phyloP scores from a whole-genome alignment of 2,329 filamentous ascomycete genomes.

The Fusarium graminum region DNA sequence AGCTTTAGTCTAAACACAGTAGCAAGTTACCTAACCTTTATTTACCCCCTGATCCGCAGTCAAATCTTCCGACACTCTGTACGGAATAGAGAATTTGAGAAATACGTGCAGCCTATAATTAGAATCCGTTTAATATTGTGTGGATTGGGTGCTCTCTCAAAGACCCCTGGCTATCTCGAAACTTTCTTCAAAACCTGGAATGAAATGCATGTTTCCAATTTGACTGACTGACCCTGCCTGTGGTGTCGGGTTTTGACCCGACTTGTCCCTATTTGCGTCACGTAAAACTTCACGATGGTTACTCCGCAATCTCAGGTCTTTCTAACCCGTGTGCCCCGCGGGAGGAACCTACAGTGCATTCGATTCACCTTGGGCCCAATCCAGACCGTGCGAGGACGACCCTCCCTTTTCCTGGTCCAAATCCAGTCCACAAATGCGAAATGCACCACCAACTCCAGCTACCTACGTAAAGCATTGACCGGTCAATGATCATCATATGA shows the following conservation, averaged over 20 bases:
- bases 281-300: conserved; percentile 46
- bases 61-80: no score
- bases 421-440: conserved; percentile 24
- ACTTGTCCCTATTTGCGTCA: conserved; percentile 43
- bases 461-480: neutral
- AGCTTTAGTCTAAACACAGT: no score
- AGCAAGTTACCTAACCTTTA: no score
- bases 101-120: no score
- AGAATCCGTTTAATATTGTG: neutral
- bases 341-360: neutral
- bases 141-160: conserved; percentile 2
- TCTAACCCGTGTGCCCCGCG: conserved; percentile 32
- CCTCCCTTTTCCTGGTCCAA: conserved; percentile 33
- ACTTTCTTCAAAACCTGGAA: conserved; percentile 25
- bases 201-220: conserved; percentile 18
- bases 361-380: conserved; percentile 5
- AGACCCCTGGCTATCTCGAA: conserved; percentile 11
- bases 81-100: no score
- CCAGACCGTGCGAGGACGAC: conserved; percentile 43
- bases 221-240: conserved; percentile 19
- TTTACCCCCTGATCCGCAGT: no score
- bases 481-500: conserved; percentile 13
- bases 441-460: conserved; percentile 7
- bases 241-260: conserved; percentile 48
- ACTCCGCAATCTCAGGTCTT: conserved; percentile 46